A percentile compares a stretch with the other conserved stretches of the same genome.
Conservation (phyloP, 805 yeast genomes). For the Saturnispora bothae region DNA sequence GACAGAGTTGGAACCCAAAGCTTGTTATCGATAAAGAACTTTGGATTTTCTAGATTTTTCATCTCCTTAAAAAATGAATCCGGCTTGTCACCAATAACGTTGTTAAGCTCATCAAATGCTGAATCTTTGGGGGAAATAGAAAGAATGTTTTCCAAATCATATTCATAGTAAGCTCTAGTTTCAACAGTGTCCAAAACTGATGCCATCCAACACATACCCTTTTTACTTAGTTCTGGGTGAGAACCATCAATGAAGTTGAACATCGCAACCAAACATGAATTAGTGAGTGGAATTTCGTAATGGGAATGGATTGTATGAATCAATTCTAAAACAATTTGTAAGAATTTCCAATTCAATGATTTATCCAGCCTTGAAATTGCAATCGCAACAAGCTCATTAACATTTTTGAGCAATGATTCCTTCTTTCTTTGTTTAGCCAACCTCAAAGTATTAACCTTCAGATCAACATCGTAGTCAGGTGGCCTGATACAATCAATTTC, state of each 20-base stretch:
- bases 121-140: slow-evolving; percentile 23
- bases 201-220: slow-evolving; percentile 51
- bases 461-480: slow-evolving; percentile 41
- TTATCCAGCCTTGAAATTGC: slow-evolving; percentile 21
- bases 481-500: slow-evolving; percentile 43
- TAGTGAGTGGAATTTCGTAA: slow-evolving; percentile 36
- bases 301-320: slow-evolving; percentile 44
- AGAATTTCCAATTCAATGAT: slow-evolving; percentile 45
- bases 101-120: slow-evolving; percentile 9
- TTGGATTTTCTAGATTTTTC: slow-evolving; percentile 35
- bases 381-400: slow-evolving; percentile 33
- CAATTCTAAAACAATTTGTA: slow-evolving; percentile 38
- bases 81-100: slow-evolving; percentile 14
- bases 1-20: slow-evolving; percentile 58
- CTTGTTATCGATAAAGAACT: slow-evolving; percentile 47
- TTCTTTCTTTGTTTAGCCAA: slow-evolving; percentile 56
- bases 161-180: slow-evolving; percentile 17
- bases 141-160: slow-evolving; percentile 35
- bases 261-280: slow-evolving; percentile 33
- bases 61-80: slow-evolving; percentile 41
- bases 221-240: slow-evolving; percentile 57
- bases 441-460: slow-evolving; percentile 45
- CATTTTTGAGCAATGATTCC: slow-evolving; percentile 28
- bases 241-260: slow-evolving; percentile 40
- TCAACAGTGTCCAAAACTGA: slow-evolving; percentile 30